Base-by-base conservation (phyloP, 2,329 filamentous ascomycete species). In the Mariannaea elegans region DNA sequence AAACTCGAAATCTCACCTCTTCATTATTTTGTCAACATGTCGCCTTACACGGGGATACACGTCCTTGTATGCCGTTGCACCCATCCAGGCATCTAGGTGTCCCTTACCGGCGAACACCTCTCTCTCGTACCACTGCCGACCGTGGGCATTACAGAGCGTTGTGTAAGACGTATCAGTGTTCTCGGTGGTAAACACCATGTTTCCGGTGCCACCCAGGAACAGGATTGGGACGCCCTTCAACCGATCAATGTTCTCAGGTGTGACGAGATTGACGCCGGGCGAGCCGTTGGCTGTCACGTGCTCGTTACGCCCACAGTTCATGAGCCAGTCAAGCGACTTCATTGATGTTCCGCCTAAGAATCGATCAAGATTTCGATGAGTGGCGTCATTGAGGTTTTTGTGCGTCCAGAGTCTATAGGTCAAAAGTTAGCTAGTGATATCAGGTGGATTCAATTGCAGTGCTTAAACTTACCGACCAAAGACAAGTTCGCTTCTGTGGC, bases 361-460 rank as follows among this genome's bases (percentile, higher is more conserved):
- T 29, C 82, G 80, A 71, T 86, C 81, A 45, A 89, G 82, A 68
- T 87, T 82, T 1, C 81, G 76, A 73, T 90, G 88, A 2, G 88
- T 90, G 3, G 83, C 85, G 74, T 85, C 84, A 75, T 89, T 90
- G 27, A 90, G 80, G 71, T 90, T 90, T 3, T 66, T 71, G 72
- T 90, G 88, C 68, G 82, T 87, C 87, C 87, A 91, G 73, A 64
- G 62, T 6, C 62, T 64, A 18, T 29, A 3, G 24, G 34, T 18
- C 19, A 13, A 24, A 9, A 3, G 21, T 41, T 31, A 19, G 13
- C 18, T 31, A n/a, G n/a, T 4, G 3, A 44, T 45, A 42, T 53
- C 47, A 45, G n/a, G 12, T 31, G 14, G n/a, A 38, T 39, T n/a
- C 21, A 27, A 29, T n/a, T 4, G 9, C 16, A 9, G 21, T 1